Conservation (phyloP, 2,329 filamentous ascomycete species). For the Penicillium brasilianum region DNA sequence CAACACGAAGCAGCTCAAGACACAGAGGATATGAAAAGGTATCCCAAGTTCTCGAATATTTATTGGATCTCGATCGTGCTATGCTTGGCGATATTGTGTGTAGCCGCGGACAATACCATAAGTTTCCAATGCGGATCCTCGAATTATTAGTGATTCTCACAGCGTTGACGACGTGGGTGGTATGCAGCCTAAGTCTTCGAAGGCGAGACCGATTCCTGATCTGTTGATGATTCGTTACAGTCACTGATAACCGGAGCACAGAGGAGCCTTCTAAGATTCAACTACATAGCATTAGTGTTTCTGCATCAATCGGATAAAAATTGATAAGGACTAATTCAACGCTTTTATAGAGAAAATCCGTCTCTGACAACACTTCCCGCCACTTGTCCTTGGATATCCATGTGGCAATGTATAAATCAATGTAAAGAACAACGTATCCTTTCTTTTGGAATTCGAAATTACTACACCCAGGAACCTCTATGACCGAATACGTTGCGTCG, state of each 20-base stretch:
- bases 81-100: constrained; percentile 9
- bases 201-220: too few species aligned
- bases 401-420: too few species aligned
- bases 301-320: constrained; percentile 5
- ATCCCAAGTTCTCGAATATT: constrained; percentile 2
- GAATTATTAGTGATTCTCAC: not conserved
- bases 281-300: constrained; percentile 13
- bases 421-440: too few species aligned
- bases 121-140: constrained; percentile 8
- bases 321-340: too few species aligned
- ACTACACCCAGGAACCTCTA: too few species aligned
- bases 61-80: constrained; percentile 7
- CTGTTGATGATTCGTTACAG: not conserved
- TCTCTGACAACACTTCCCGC: too few species aligned
- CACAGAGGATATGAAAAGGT: constrained; percentile 1
- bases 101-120: constrained; percentile 9
- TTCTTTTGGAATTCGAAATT: too few species aligned
- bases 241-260: constrained; percentile 1
- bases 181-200: constrained; percentile 9
- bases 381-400: too few species aligned
- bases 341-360: too few species aligned
- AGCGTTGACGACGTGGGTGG: constrained; percentile 12
- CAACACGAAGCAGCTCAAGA: not conserved
- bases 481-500: too few species aligned
- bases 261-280: constrained; percentile 10